Base-by-base conservation (phyloP, 139 green algal species). In the Coelastrella sp. region DNA sequence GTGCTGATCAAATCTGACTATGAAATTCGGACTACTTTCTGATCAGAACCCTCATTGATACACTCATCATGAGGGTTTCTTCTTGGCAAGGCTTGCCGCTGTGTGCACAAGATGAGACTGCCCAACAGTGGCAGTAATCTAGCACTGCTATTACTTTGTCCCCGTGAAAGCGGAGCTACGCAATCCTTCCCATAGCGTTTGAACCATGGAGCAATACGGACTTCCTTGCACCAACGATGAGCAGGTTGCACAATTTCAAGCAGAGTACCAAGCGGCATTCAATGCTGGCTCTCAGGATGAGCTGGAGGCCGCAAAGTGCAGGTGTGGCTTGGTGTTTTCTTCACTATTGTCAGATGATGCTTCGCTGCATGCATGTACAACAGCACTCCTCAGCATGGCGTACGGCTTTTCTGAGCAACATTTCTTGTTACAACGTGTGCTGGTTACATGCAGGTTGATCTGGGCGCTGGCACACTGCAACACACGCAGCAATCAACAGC, bases 231-330 rank as follows among this genome's bases (percentile, higher is more conserved):
- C 83, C 22, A 80, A 20, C 24, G 83, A 88, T 57, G 83, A 88
- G 10, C 66, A 80, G 66, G 66, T 88, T 68, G 65, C 83, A n/a
- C 83, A 88, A 27, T 79, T 88, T 78, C 83, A 80, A 79, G 66
- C 66, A 22, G 83, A 88, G 66, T 88, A 88, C 19, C 83, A 88
- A 66, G 83, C 83, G 57, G 66, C 83, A 58, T 88, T 88, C 27
- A 73, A 88, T 12, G 60, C 57, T 25, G 83, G 83, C 15, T 88
- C 83, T 15, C 83, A 88, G 66, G 83, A 88, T 8, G 83, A 88
- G 7, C 83, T 88, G 8, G 83, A 78, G 22, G 17, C 65, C 49
- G 83, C 83, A 9, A 88, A 88, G 66, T 78, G 66, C 66, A 88
- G 83, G 83, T 79, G 27, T 17, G 5, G 19, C 15, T n/a, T n/a